Evolutionary conservation across 768 basidiomycete genomes (phyloP), one percentile per base, ranked within the genome.

Genomic region (Galerina marginata): DNA sequence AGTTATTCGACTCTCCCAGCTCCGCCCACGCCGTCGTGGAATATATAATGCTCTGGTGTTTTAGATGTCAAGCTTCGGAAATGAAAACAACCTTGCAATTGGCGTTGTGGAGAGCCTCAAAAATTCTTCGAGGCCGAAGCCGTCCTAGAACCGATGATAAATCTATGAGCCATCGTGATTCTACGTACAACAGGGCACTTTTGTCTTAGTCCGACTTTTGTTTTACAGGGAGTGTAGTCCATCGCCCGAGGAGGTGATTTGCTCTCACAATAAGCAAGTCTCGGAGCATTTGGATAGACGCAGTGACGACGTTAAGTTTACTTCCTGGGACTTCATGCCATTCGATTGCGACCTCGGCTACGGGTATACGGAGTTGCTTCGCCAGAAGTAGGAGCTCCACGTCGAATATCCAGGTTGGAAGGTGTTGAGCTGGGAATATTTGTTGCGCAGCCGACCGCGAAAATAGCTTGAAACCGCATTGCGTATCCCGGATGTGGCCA

Each of bases 401-500:
- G 74, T 98, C 96, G 68, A 98, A 98, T 72, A 96, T 95, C 96
- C 96, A 98, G 1, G 92, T 90, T 5, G 90, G 79, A 29, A 96
- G 88, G 68, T 93, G 95, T 69, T 96, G 90, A 2, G 82, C 81
- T 0, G 93, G 93, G 74, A 96, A 98, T 61, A 98, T 87, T 59
- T 84, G 84, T 53, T 82, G 86, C 9, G 95, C 95, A 0, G 95
- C 89, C 3, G 80, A 68, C 10, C 94, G 92, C 14, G 94, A 88
- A 76, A 96, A 96, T 26, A 98, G 85, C 76, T 98, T 98, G 87
- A 98, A 98, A 36, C 96, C 96, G 70, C 96, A 97, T 72, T 97
- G 96, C 15, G 96, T 98, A 77, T 97, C 95, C 25, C 92, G 86
- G 61, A 96, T 91, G 69, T 93, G 89, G 7, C 90, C 90, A 3